phyloP scores from a whole-genome alignment of 805 yeast genomes.

The Tetrapisispora arboricola region DNA sequence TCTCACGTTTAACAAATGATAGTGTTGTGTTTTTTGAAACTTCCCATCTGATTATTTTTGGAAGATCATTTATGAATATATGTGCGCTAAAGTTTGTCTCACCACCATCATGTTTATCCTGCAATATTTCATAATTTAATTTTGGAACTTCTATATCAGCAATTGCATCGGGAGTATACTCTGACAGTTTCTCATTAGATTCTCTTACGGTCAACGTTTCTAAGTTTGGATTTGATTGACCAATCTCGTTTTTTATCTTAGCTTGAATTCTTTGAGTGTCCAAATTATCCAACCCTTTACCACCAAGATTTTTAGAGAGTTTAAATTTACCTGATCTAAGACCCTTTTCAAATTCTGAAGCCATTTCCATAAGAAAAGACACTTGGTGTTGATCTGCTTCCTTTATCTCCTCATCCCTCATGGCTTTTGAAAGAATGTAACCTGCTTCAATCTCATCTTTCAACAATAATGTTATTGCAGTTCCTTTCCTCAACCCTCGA shows the following conservation, averaged over 20 bases:
- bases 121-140: conserved; percentile 42
- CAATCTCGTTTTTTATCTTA: conserved; percentile 12
- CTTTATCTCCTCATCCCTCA: conserved; percentile 41
- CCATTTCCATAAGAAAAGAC: conserved; percentile 32
- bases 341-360: conserved; percentile 46
- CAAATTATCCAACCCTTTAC: conserved; percentile 76
- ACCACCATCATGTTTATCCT: conserved; percentile 49
- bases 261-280: conserved; percentile 37
- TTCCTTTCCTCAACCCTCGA: conserved; percentile 73
- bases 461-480: conserved; percentile 62
- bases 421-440: conserved; percentile 37
- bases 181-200: not conserved
- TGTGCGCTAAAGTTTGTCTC: conserved; percentile 50
- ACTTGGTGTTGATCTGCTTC: conserved; percentile 35
- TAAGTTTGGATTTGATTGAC: too few species aligned
- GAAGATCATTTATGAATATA: conserved; percentile 73
- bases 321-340: conserved; percentile 57
- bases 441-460: conserved; percentile 59
- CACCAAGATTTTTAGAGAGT: conserved; percentile 77
- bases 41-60: conserved; percentile 70
- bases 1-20: conserved; percentile 53
- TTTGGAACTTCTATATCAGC: conserved; percentile 24
- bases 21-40: conserved; percentile 60
- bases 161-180: not conserved
- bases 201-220: not conserved